A percentile compares a stretch with the other conserved stretches of the same genome.
phyloP scores from a whole-genome alignment of 768 basidiomycete species.

The Lactifluus rugatus region DNA sequence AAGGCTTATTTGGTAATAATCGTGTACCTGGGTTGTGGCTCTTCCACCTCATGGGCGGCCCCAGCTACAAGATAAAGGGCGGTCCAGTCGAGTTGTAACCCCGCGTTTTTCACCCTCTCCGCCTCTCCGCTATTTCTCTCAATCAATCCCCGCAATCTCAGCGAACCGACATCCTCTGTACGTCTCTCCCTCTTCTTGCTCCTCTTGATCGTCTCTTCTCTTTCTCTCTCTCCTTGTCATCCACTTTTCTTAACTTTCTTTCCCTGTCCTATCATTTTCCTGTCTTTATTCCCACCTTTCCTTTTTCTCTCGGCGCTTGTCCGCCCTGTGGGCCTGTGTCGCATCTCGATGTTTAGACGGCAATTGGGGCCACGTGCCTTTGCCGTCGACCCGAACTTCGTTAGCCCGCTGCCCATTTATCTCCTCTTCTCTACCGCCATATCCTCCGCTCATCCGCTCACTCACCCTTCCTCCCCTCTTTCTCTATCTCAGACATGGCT shows the following conservation, averaged over 20 bases:
- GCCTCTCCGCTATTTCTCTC: conserved; percentile 19
- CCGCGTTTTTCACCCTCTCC: conserved; percentile 19
- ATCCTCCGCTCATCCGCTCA: conserved; percentile 12
- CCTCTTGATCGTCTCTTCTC: neutral
- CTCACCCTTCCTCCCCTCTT: neutral
- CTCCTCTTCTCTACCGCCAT: conserved; percentile 18
- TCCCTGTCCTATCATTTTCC: neutral
- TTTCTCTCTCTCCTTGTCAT: neutral
- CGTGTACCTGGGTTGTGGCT: neutral
- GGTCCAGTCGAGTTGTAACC: conserved; percentile 19
- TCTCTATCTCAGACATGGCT: conserved; percentile 15
- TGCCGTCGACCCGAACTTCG: conserved; percentile 11
- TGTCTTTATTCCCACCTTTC: neutral
- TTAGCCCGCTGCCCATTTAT: conserved; percentile 16
- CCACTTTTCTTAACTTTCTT: neutral
- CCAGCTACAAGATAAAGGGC: conserved; percentile 15
- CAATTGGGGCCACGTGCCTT: conserved; percentile 17
- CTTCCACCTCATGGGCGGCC: neutral
- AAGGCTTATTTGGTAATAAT: neutral
- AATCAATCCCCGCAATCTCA: conserved; percentile 20
- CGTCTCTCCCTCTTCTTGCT: neutral
- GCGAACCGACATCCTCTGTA: conserved; percentile 18
- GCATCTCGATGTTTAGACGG: neutral
- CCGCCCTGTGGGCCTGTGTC: neutral
- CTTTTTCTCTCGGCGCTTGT: conserved; percentile 13